phyloP scores from a whole-genome alignment of 768 basidiomycete genomes.

The Amyloporia xantha region DNA sequence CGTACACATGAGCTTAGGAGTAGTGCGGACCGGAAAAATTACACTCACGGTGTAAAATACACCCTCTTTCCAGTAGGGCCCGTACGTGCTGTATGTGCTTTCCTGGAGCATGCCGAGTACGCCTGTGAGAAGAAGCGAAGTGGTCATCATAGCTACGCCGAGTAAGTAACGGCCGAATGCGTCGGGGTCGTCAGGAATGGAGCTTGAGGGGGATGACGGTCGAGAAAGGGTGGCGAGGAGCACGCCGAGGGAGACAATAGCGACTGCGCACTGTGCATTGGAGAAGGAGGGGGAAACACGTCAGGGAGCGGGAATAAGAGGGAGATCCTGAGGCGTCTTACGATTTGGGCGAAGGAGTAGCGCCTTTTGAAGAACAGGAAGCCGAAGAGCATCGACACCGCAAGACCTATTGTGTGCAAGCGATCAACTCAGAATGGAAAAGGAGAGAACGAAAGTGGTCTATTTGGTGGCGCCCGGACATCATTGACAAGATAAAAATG shows the following conservation, averaged over 20 bases:
- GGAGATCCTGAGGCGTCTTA: constrained; percentile 26
- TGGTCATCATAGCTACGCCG: constrained; percentile 64
- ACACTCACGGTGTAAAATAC: constrained; percentile 74
- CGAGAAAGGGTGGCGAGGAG: constrained; percentile 66
- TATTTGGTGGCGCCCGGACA: no score
- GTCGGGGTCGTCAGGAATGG: constrained; percentile 10
- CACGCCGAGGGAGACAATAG: constrained; percentile 64
- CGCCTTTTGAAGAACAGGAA: constrained; percentile 49
- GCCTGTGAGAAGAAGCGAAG: constrained; percentile 62
- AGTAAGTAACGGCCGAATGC: constrained; percentile 38
- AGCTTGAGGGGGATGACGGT: constrained; percentile 29
- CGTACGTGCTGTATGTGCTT: constrained; percentile 63
- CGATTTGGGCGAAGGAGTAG: constrained; percentile 58
- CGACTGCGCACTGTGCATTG: constrained; percentile 47
- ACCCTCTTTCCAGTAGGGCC: constrained; percentile 77
- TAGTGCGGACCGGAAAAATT: neutral
- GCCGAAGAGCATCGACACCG: constrained; percentile 73
- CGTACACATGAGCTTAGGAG: neutral
- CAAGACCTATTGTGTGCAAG: constrained; percentile 48
- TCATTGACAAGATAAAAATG: no score
- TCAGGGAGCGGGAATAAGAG: neutral
- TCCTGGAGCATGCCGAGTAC: constrained; percentile 73
- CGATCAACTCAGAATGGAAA: no score
- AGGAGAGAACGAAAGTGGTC: no score
- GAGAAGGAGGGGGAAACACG: neutral